Percentiles rank a stretch among this genome's conserved stretches.
Evolutionary conservation across 768 basidiomycete species (phyloP).

Genomic region (Cystobasidium onofrii): DNA sequence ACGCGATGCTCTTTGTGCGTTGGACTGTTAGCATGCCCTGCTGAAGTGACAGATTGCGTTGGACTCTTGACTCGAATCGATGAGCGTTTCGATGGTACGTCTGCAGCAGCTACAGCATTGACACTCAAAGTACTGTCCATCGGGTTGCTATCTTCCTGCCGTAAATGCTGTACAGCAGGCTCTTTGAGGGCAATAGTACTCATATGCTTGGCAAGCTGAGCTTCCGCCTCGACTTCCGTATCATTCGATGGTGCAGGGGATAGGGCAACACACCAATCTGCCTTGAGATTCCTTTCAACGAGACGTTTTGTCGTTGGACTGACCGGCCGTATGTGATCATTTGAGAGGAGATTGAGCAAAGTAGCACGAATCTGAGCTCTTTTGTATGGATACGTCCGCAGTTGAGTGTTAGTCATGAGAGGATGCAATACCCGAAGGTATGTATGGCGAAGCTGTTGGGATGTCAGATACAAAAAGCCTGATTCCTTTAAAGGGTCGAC

Average conservation of each 20-base stretch:
- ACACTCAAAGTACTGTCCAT: conserved; percentile 12
- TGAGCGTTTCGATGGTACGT: background rate
- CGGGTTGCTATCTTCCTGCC: background rate
- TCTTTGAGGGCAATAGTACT: conserved; percentile 14
- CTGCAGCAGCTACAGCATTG: conserved; percentile 20
- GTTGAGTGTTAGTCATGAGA: conserved; percentile 84
- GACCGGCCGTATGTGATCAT: conserved; percentile 69
- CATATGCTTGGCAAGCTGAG: conserved; percentile 23
- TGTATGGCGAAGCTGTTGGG: conserved; percentile 72
- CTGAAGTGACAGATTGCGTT: too few relatives aligned
- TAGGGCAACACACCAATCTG: conserved; percentile 57
- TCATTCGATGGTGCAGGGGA: conserved; percentile 3
- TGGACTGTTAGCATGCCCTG: background rate
- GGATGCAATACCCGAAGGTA: conserved; percentile 95
- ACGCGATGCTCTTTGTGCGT: conserved; percentile 1
- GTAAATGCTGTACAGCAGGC: background rate
- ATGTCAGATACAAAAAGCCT: background rate
- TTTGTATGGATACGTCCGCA: conserved; percentile 77
- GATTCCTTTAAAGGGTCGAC: background rate
- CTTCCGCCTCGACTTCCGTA: conserved; percentile 10
- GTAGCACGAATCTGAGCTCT: conserved; percentile 76
- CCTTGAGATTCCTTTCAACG: conserved; percentile 79
- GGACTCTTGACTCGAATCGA: background rate
- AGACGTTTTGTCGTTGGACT: conserved; percentile 79
- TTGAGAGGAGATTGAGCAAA: conserved; percentile 66